Base-by-base conservation (phyloP, 306 rosid genomes). In the Prunus salicina region DNA sequence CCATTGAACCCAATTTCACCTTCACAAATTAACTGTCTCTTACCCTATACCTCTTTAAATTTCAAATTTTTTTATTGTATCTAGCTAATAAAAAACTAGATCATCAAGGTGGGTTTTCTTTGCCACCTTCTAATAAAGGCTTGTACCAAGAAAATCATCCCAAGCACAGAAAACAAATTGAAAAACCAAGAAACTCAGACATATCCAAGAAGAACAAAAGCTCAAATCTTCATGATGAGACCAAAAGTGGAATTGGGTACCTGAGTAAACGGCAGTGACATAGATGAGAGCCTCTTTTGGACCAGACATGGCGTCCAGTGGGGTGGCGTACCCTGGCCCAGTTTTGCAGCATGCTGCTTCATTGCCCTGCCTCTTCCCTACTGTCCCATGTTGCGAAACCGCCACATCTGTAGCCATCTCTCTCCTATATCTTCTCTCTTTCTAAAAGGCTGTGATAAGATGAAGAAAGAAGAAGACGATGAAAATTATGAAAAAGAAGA, bases 261-360 rank as follows among this genome's bases (percentile, higher is more conserved):
- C 98, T 43, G 95, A 2, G 76, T 95, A 92, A 76, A 92, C 70
- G 47, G 90, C 78, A 46, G 97, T 92, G 71, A 95, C 93, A 74
- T 95, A 95, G 79, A 95, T 73, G 52, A 95, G 84, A 62, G 86
- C 65, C 57, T 95, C 98, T 83, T 79, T 86, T 13, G 98, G 96
- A 81, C 97, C 98, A 57, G 91, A 73, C 91, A 95, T 90, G 86
- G 98, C 97, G 18, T 84, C 84, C 14, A 88, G 76, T 0, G 98
- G 98, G 3, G 91, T 56, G 70, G 93, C 92, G 57, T 92, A 95
- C 2, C 98, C 97, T 1, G 98, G 98, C 13, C 98, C 98, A 63
- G 69, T 72, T 67, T 70, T 73, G 83, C 97, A 90, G 85, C 96
- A 89, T 2, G 73, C 81, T 20, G 13, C 4, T 71, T 9, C 66